Conservation (phyloP, 192 early-diverging fungal species). For the Backusella sp. region DNA sequence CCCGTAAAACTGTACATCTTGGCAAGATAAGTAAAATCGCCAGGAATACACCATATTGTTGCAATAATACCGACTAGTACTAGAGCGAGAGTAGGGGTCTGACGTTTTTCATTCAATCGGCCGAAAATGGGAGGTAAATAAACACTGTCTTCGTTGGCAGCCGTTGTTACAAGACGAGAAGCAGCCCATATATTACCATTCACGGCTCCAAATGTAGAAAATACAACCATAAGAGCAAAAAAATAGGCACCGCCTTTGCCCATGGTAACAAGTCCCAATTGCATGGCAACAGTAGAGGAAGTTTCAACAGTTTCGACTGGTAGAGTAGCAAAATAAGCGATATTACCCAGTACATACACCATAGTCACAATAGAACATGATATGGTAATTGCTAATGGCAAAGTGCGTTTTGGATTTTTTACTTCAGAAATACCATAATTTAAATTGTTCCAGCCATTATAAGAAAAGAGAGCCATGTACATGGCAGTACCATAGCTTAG, state of each 20-base stretch:
- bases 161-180: constrained; percentile 55
- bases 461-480: constrained; percentile 62
- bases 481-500: constrained; percentile 70
- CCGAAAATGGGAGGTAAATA: constrained; percentile 66
- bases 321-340: constrained; percentile 81
- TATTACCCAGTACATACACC: constrained; percentile 76
- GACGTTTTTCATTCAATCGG: constrained; percentile 47
- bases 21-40: constrained; percentile 59
- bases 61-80: constrained; percentile 57
- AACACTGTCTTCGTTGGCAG: constrained; percentile 54
- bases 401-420: constrained; percentile 68
- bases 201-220: constrained; percentile 68
- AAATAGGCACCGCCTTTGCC: constrained; percentile 60
- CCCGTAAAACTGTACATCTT: constrained; percentile 72
- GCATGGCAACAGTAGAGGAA: constrained; percentile 60
- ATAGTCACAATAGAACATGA: constrained; percentile 62
- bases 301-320: constrained; percentile 57
- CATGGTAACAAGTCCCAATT: constrained; percentile 63
- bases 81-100: constrained; percentile 63
- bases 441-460: constrained; percentile 65
- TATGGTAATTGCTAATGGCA: constrained; percentile 72
- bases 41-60: constrained; percentile 56
- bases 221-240: constrained; percentile 68
- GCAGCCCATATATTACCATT: constrained; percentile 74
- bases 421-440: constrained; percentile 82